Conservation (phyloP, 75 land plant species). For the Pseudotsuga menziesii region DNA sequence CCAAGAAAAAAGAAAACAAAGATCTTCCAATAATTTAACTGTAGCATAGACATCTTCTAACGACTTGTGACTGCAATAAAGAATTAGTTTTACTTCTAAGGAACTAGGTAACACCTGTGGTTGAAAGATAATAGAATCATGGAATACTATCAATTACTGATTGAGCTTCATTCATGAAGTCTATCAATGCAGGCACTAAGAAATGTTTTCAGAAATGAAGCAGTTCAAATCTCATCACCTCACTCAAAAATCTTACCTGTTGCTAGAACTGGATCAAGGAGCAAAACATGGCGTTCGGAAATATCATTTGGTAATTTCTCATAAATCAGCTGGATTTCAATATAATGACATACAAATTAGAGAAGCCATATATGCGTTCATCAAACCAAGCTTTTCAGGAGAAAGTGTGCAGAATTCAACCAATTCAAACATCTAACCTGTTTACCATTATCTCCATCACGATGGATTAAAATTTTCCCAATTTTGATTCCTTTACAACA, state of each 20-base stretch:
- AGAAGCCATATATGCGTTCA: neutral
- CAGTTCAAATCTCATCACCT: slow-evolving; percentile 30
- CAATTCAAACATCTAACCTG: slow-evolving; percentile 14
- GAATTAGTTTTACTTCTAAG: neutral
- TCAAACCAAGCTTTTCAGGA: neutral
- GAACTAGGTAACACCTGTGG: too few relatives aligned
- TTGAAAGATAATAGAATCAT: neutral
- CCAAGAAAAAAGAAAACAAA: neutral
- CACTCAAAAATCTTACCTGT: slow-evolving; percentile 52
- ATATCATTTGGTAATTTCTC: slow-evolving; percentile 79
- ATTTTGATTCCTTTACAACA: slow-evolving; percentile 46
- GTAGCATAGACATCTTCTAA: neutral
- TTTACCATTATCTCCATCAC: slow-evolving; percentile 47
- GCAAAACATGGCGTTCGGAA: slow-evolving; percentile 48
- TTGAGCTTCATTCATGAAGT: neutral
- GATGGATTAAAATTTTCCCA: slow-evolving; percentile 40
- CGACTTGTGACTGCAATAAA: neutral
- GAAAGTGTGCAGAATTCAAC: slow-evolving; percentile 19
- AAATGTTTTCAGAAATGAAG: slow-evolving; percentile 1
- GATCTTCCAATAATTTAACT: neutral
- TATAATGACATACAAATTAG: slow-evolving; percentile 5
- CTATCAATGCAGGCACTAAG: neutral
- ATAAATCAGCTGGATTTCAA: slow-evolving; percentile 57
- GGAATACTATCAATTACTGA: neutral
- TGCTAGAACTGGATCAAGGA: slow-evolving; percentile 54